These are phyloP conservation scores for Phytophthora niederhauseri DNA, from an alignment of 352 stramenopile genomes.

Conservation along the genomic window DNA sequence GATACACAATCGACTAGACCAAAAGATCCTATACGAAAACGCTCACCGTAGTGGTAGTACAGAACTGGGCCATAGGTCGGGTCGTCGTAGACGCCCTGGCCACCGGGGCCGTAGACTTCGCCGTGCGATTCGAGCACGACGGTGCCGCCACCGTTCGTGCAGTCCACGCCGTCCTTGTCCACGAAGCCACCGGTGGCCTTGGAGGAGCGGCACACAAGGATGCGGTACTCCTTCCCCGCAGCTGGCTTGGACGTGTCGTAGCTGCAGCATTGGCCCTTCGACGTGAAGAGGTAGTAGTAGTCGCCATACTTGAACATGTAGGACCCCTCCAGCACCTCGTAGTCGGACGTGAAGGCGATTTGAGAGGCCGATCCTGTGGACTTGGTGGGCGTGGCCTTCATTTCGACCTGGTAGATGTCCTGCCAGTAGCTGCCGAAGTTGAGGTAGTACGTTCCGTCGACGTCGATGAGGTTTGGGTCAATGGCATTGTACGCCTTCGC, in stretches of 20 bases:
- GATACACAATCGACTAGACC: neutral
- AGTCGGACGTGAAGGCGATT: conserved; percentile 33
- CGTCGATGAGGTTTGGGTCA: conserved; percentile 44
- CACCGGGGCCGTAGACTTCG: conserved; percentile 47
- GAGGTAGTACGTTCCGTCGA: conserved; percentile 39
- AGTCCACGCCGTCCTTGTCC: conserved; percentile 38
- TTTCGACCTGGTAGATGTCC: conserved; percentile 32
- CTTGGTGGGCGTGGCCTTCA: conserved; percentile 26
- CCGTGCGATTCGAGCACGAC: conserved; percentile 48
- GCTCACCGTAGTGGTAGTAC: conserved; percentile 61
- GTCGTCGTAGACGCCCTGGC: conserved; percentile 54
- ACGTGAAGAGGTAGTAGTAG: conserved; percentile 58
- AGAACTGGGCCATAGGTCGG: conserved; percentile 43
- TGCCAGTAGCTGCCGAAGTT: conserved; percentile 50
- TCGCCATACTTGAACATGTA: conserved; percentile 46
- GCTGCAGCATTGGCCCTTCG: conserved; percentile 44
- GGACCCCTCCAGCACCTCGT: conserved; percentile 38
- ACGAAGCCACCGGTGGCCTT: conserved; percentile 34
- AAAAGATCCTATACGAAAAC: neutral
- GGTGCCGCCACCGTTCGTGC: conserved; percentile 40
- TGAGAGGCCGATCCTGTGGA: conserved; percentile 17
- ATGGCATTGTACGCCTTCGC: conserved; percentile 52
- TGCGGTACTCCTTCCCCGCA: conserved; percentile 52
- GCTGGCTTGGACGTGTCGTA: conserved; percentile 32
- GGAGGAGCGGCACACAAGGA: conserved; percentile 47